Conservation (phyloP, 1,139 yeast species). For the Kurtzmaniella quercitrusa region DNA sequence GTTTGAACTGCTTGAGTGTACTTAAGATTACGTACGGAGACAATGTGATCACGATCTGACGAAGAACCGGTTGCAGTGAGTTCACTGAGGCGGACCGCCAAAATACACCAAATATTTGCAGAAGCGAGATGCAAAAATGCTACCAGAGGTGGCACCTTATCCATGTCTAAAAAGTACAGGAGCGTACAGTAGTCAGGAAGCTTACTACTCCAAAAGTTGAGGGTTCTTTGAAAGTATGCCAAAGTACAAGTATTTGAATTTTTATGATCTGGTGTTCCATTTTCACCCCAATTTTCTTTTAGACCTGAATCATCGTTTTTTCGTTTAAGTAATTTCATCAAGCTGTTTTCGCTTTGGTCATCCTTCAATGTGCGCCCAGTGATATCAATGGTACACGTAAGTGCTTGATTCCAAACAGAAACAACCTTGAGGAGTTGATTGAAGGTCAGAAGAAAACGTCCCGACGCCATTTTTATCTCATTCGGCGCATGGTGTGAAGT, state of each 20-base stretch:
- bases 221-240: constrained; percentile 13
- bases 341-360: constrained; percentile 7
- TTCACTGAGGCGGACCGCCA: constrained; percentile 17
- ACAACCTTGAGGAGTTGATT: constrained; percentile 17
- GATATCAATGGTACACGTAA: constrained; percentile 19
- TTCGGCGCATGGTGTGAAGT: constrained; percentile 13
- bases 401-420: constrained; percentile 17
- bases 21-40: constrained; percentile 14
- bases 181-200: constrained; percentile 16
- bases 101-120: constrained; percentile 18
- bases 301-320: constrained; percentile 5
- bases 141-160: constrained; percentile 13
- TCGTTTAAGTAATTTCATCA: constrained; percentile 4
- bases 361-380: constrained; percentile 9
- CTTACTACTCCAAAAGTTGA: constrained; percentile 12
- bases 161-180: constrained; percentile 7
- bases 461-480: constrained; percentile 15
- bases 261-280: not conserved
- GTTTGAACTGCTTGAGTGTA: constrained; percentile 15
- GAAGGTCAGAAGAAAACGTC: constrained; percentile 18
- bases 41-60: constrained; percentile 11
- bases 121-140: constrained; percentile 14
- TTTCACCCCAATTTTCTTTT: constrained; percentile 3
- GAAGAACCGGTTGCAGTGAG: constrained; percentile 6
- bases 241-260: constrained; percentile 11